A percentile compares a stretch with the other conserved stretches of the same genome.
phyloP scores from a whole-genome alignment of 176 grass and related monocot genomes.

The Bromus sterilis region DNA sequence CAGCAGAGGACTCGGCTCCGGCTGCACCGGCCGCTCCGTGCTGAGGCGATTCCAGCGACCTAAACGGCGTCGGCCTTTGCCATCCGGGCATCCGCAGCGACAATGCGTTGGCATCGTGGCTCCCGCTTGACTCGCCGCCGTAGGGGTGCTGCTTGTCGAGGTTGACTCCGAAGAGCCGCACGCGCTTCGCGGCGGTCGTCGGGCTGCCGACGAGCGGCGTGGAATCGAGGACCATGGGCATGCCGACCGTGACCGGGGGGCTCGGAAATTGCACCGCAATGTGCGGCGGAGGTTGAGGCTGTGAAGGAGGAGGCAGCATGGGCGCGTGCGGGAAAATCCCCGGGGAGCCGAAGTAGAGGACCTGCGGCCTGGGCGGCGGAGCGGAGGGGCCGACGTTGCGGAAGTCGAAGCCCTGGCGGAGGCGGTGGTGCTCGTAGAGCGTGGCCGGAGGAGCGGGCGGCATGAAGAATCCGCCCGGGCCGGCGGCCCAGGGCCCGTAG shows the following conservation, averaged over 20 bases:
- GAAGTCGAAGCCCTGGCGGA: slow-evolving; percentile 53
- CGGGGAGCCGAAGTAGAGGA: slow-evolving; percentile 42
- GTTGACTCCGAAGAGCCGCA: slow-evolving; percentile 92
- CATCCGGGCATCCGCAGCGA: slow-evolving; percentile 54
- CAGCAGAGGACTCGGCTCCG: slow-evolving; percentile 28
- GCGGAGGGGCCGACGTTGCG: slow-evolving; percentile 8
- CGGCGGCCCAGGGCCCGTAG: slow-evolving; percentile 30
- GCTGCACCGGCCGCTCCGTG: background rate
- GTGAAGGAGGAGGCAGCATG: slow-evolving; percentile 29
- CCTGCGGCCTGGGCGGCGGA: slow-evolving; percentile 8
- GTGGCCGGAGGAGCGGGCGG: slow-evolving; percentile 51
- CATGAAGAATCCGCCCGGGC: slow-evolving; percentile 39
- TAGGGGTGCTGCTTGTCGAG: slow-evolving; percentile 58
- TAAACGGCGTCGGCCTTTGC: slow-evolving; percentile 42
- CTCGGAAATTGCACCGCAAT: slow-evolving; percentile 43
- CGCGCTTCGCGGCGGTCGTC: slow-evolving; percentile 51
- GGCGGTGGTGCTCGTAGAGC: slow-evolving; percentile 84
- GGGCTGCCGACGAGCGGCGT: slow-evolving; percentile 43
- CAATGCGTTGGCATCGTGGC: slow-evolving; percentile 30
- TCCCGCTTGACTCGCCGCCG: slow-evolving; percentile 21
- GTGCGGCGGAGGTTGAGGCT: slow-evolving; percentile 16
- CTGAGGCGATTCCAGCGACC: slow-evolving; percentile 34
- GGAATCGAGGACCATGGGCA: slow-evolving; percentile 63
- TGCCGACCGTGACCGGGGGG: background rate
- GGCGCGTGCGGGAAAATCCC: slow-evolving; percentile 20